These are phyloP conservation scores for Globisporangium paddicum DNA, from an alignment of 352 stramenopile species.

Conservation along the genomic window DNA sequence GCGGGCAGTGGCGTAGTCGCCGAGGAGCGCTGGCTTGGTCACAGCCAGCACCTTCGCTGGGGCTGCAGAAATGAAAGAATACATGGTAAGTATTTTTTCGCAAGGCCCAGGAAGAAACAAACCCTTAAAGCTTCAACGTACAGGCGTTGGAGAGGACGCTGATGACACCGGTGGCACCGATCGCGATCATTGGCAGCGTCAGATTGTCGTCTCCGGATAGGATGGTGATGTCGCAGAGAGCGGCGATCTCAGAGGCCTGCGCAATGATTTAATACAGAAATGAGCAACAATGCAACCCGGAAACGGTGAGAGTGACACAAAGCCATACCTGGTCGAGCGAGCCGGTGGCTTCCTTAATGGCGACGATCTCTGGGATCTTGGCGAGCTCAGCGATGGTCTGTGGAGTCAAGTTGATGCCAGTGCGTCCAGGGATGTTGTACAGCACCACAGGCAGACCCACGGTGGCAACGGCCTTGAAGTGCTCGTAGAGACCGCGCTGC, in stretches of 20 bases:
- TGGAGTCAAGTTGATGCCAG: constrained; percentile 93
- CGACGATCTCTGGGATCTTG: constrained; percentile 95
- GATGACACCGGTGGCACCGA: constrained; percentile 87
- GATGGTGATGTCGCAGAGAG: constrained; percentile 89
- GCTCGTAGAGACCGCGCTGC: constrained; percentile 92
- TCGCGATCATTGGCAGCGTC: constrained; percentile 86
- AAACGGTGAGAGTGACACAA: not conserved
- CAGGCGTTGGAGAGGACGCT: constrained; percentile 89
- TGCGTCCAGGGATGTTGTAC: constrained; percentile 98
- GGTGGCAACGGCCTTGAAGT: constrained; percentile 90
- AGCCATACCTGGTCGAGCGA: constrained; percentile 77
- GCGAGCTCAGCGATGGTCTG: constrained; percentile 92
- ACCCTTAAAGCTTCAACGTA: constrained; percentile 16
- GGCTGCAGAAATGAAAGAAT: constrained; percentile 26
- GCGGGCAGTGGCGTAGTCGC: constrained; percentile 73
- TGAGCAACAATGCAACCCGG: not conserved
- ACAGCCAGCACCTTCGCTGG: constrained; percentile 83
- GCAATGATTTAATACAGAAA: not conserved
- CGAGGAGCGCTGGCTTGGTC: constrained; percentile 69
- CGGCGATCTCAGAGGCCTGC: constrained; percentile 80
- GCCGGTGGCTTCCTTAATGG: constrained; percentile 97
- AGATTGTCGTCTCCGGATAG: constrained; percentile 90
- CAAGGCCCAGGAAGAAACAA: too few species aligned
- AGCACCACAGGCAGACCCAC: constrained; percentile 92
- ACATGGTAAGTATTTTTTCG: too few species aligned